Conservation (phyloP, 2,329 filamentous ascomycete species). For the Fusarium sp. region DNA sequence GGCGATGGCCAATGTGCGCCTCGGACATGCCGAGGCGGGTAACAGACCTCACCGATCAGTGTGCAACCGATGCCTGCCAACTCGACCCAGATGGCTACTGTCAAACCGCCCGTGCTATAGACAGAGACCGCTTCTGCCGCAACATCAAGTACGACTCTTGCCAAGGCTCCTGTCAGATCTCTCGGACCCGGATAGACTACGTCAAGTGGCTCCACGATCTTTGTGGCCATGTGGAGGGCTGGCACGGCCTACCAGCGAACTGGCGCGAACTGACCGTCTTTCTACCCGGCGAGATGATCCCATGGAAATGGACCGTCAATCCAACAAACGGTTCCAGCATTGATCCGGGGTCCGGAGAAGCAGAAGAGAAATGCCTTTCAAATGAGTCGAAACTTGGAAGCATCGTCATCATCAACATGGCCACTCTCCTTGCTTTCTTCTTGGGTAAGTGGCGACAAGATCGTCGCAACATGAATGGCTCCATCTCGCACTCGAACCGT, state of each 20-base stretch:
- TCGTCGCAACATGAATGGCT: background rate
- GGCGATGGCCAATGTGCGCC: background rate
- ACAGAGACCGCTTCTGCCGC: background rate
- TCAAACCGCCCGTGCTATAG: background rate
- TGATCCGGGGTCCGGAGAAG: rapidly evolving
- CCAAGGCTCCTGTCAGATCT: background rate
- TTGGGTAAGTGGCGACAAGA: background rate
- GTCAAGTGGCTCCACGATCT: background rate
- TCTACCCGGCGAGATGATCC: constrained; percentile 15
- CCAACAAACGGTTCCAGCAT: background rate
- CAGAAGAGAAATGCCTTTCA: background rate
- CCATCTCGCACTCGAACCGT: background rate
- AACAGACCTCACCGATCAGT: background rate
- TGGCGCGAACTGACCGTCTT: constrained; percentile 1
- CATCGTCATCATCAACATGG: constrained; percentile 6
- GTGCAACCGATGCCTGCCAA: background rate
- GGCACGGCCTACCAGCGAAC: background rate
- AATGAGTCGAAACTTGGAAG: constrained; percentile 3
- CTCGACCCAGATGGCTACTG: background rate
- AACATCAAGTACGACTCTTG: background rate
- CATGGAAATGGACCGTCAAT: constrained; percentile 24
- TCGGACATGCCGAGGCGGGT: background rate
- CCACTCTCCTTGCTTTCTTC: background rate
- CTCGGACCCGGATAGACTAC: background rate
- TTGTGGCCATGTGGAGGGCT: background rate